These are phyloP conservation scores for Cryptococcus neoformans DNA, from an alignment of 1,284 basidiomycete species.

Conservation along the genomic window DNA sequence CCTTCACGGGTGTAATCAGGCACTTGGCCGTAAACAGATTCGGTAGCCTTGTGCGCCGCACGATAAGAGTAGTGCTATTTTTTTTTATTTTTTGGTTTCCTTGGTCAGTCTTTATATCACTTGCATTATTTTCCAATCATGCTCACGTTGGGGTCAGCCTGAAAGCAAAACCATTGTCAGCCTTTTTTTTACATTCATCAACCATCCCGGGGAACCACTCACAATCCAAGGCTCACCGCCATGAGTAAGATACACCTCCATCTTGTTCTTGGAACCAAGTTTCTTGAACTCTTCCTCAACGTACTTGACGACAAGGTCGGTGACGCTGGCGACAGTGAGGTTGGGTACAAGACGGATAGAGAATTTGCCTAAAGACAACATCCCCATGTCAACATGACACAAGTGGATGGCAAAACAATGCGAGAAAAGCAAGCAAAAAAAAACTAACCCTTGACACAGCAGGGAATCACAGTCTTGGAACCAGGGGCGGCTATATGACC, in stretches of 20 bases:
- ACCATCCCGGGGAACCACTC: conserved; percentile 7
- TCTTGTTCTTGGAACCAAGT: conserved; percentile 76
- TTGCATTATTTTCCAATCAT: too few relatives aligned
- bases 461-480: conserved; percentile 93
- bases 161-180: neutral
- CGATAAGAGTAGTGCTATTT: conserved; percentile 85
- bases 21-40: conserved; percentile 74
- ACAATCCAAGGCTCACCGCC: conserved; percentile 87
- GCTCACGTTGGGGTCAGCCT: conserved; percentile 39
- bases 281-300: conserved; percentile 76
- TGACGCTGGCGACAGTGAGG: conserved; percentile 69
- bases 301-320: conserved; percentile 69
- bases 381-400: neutral
- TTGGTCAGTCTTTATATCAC: too few relatives aligned
- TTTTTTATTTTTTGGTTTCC: too few relatives aligned
- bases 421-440: conserved; percentile 27
- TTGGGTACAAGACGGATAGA: conserved; percentile 84
- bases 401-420: neutral
- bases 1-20: conserved; percentile 93
- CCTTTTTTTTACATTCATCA: neutral
- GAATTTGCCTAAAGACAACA: conserved; percentile 62
- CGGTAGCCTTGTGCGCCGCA: conserved; percentile 71
- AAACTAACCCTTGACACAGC: conserved; percentile 80
- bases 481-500: conserved; percentile 58
- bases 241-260: conserved; percentile 65